phyloP scores from a whole-genome alignment of 805 yeast genomes.

The Wickerhamomyces chaumierensis region DNA sequence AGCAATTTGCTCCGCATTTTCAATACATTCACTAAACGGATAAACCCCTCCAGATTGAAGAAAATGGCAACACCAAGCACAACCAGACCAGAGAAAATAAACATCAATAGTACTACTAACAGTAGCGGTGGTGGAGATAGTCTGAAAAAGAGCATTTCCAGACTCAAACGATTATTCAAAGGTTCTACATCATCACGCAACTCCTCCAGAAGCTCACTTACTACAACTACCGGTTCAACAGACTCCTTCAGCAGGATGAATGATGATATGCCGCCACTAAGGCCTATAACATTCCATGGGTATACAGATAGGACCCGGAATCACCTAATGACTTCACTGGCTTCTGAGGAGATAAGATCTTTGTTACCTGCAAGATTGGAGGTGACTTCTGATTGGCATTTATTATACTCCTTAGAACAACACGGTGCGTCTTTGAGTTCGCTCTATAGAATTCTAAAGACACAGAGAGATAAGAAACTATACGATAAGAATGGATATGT shows the following conservation, averaged over 20 bases:
- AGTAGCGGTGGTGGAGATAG: too few species aligned
- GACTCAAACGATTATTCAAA: too few species aligned
- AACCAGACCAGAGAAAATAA: too few species aligned
- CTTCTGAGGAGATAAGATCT: constrained; percentile 66
- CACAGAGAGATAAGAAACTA: constrained; percentile 21
- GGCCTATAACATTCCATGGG: constrained; percentile 49
- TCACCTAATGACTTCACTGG: constrained; percentile 41
- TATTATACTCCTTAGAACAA: constrained; percentile 80
- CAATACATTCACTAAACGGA: too few species aligned
- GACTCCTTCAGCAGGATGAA: neutral
- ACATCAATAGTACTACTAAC: too few species aligned
- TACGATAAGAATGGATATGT: constrained; percentile 58
- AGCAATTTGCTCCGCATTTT: too few species aligned
- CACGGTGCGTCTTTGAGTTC: constrained; percentile 85
- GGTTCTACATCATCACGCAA: too few species aligned
- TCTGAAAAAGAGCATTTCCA: too few species aligned
- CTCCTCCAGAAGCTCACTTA: too few species aligned
- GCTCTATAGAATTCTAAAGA: constrained; percentile 46
- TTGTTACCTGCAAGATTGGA: constrained; percentile 74
- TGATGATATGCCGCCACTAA: constrained; percentile 27
- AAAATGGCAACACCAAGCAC: too few species aligned
- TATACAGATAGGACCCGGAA: constrained; percentile 47
- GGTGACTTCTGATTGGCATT: constrained; percentile 63
- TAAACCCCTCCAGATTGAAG: too few species aligned
- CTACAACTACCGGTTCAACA: too few species aligned